Conservation (phyloP, 768 basidiomycete species). For the Suillus lakei region DNA sequence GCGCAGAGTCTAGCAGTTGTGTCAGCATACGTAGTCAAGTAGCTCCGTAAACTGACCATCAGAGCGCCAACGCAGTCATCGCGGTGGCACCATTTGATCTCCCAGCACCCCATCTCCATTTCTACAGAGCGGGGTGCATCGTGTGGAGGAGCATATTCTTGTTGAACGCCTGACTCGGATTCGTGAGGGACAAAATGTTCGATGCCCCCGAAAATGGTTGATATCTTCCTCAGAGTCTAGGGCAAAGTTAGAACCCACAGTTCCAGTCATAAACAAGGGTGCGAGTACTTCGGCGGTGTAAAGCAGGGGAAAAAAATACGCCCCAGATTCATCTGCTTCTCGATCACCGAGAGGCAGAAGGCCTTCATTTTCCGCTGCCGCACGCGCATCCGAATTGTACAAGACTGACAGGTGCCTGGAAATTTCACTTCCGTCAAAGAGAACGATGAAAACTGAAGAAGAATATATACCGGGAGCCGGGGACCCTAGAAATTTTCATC, state of each 20-base stretch:
- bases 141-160: slow-evolving; percentile 54
- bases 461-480: slow-evolving; percentile 53
- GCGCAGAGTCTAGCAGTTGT: slow-evolving; percentile 59
- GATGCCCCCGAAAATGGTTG: slow-evolving; percentile 64
- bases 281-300: slow-evolving; percentile 61
- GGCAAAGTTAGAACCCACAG: slow-evolving; percentile 8
- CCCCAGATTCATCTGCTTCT: slow-evolving; percentile 32
- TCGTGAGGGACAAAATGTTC: slow-evolving; percentile 54
- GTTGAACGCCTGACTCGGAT: slow-evolving; percentile 22
- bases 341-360: slow-evolving; percentile 31
- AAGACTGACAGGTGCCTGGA: slow-evolving; percentile 45
- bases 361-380: slow-evolving; percentile 15
- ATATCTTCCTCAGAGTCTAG: slow-evolving; percentile 58
- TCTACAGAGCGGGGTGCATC: slow-evolving; percentile 52
- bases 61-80: slow-evolving; percentile 77
- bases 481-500: slow-evolving; percentile 63
- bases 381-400: slow-evolving; percentile 61
- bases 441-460: slow-evolving; percentile 5
- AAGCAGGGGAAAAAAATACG: slow-evolving; percentile 60
- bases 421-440: slow-evolving; percentile 25
- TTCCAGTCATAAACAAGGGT: not conserved
- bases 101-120: slow-evolving; percentile 72
- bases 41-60: slow-evolving; percentile 52
- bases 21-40: slow-evolving; percentile 10
- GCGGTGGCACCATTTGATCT: slow-evolving; percentile 79